These are phyloP conservation scores for Pyrenophora tritici-repentis DNA, from an alignment of 2,329 filamentous ascomycete species.

Conservation along the genomic window DNA sequence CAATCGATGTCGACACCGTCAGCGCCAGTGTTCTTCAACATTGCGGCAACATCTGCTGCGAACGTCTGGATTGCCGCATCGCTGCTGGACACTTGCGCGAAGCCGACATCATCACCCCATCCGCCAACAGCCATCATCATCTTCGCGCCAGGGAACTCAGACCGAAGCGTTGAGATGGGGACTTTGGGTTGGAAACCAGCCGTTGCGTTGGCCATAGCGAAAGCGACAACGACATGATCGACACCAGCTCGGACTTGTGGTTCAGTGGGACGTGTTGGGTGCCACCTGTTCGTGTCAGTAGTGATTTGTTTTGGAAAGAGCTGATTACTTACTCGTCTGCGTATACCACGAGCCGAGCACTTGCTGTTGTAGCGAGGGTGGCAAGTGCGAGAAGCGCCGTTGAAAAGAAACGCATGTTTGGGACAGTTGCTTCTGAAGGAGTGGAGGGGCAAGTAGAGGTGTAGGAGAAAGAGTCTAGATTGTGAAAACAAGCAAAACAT, in stretches of 20 bases:
- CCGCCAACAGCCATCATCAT: slow-evolving; percentile 74
- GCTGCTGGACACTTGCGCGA: slow-evolving; percentile 61
- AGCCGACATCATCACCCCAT: slow-evolving; percentile 72
- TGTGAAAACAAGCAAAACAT: background rate
- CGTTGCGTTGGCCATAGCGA: slow-evolving; percentile 49
- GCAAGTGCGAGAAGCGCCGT: slow-evolving; percentile 19
- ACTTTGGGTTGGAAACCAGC: slow-evolving; percentile 60
- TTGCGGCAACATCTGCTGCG: slow-evolving; percentile 66
- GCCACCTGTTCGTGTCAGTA: slow-evolving; percentile 22
- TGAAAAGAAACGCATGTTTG: slow-evolving; percentile 29
- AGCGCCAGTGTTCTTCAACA: slow-evolving; percentile 66
- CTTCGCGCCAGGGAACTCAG: slow-evolving; percentile 62
- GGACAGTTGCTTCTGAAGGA: no score
- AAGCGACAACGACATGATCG: slow-evolving; percentile 44
- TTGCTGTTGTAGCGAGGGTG: slow-evolving; percentile 20
- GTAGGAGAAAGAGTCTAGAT: background rate
- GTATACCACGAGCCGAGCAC: slow-evolving; percentile 41
- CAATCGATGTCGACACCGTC: slow-evolving; percentile 74
- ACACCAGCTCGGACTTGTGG: slow-evolving; percentile 40
- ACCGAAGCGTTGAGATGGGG: slow-evolving; percentile 56
- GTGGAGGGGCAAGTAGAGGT: no score
- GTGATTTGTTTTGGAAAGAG: no score
- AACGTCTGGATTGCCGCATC: slow-evolving; percentile 61
- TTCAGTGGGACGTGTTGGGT: slow-evolving; percentile 35
- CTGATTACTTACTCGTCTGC: slow-evolving; percentile 24